Evolutionary conservation across 1,139 yeast genomes (phyloP), one percentile per base, ranked within the genome.

Genomic region (Oligophagozyma castellii): DNA sequence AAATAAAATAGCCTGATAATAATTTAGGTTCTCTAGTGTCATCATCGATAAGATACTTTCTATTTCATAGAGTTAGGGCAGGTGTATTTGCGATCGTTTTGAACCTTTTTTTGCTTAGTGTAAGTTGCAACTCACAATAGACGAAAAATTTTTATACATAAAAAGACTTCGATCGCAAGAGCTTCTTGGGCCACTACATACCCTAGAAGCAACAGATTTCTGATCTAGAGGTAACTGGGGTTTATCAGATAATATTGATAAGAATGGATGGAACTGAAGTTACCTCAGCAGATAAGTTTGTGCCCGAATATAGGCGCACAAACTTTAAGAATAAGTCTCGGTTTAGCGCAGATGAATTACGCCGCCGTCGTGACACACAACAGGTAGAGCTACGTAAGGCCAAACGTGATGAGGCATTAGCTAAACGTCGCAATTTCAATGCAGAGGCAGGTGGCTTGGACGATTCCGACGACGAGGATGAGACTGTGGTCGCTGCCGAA

Each of bases 241-340:
- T n/a, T n/a, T n/a, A n/a, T 15, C 23, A 24, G 13, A 24, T 7
- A 14, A 6, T 16, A 24, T 16, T 5, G 13, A 16, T 24, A 16
- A 26, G 19, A 13, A 38, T 38, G 40, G 32, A 32, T 15, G 18
- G 8, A 6, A 8, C 20, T n/a, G 5, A 16, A 14, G 32, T 80
- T 30, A 89, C 81, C 48, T 68, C 89, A 29, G 73, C 93, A 33
- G 67, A 70, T 46, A 76, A 89, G 61, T 89, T 81, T 58, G 81
- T 89, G 36, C 96, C 98, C 28, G 98, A 89, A 58, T 92, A 89
- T 58, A 83, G 98, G 59, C 83, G 95, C 59, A 84, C 96, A 29
- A 83, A 79, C 54, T 89, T 81, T 64, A 89, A 92, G 57, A 89
- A 89, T 65, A 81, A 86, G 55, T 86, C 93, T 39, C 73, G 93